These are phyloP conservation scores for Arthonia radiata DNA, from an alignment of 495 filamentous ascomycete genomes.

Conservation along the genomic window DNA sequence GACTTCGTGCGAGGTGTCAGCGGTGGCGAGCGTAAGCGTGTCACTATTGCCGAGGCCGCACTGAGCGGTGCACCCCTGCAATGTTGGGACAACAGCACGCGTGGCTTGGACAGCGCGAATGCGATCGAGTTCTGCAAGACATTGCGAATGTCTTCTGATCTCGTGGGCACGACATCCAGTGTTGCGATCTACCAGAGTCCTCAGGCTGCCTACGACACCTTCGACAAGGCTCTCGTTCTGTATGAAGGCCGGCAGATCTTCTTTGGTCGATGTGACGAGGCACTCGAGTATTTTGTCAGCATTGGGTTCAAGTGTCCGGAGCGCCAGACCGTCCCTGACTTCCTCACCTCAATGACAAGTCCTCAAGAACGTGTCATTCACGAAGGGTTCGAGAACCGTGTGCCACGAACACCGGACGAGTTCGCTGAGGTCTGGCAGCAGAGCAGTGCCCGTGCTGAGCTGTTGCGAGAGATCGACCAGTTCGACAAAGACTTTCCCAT, in stretches of 20 bases:
- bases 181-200: slow-evolving; percentile 76
- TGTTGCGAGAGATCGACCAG: slow-evolving; percentile 44
- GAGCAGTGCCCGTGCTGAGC: slow-evolving; percentile 36
- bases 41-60: slow-evolving; percentile 51
- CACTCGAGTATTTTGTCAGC: slow-evolving; percentile 42
- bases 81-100: slow-evolving; percentile 70
- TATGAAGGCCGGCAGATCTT: slow-evolving; percentile 72
- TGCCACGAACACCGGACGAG: slow-evolving; percentile 51
- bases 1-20: slow-evolving; percentile 57
- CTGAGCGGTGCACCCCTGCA: slow-evolving; percentile 42
- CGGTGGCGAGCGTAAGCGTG: slow-evolving; percentile 64
- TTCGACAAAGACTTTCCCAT: slow-evolving; percentile 39
- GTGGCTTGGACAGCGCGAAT: slow-evolving; percentile 58
- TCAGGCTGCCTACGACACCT: slow-evolving; percentile 49
- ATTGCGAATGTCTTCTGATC: slow-evolving; percentile 36
- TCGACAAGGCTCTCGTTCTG: slow-evolving; percentile 55
- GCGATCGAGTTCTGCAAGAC: slow-evolving; percentile 60
- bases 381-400: slow-evolving; percentile 35
- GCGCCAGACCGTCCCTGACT: slow-evolving; percentile 55
- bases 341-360: slow-evolving; percentile 56
- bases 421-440: slow-evolving; percentile 34
- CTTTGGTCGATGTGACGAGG: slow-evolving; percentile 37
- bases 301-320: slow-evolving; percentile 53
- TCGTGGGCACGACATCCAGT: slow-evolving; percentile 36
- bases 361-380: slow-evolving; percentile 38